Evolutionary conservation across 2,329 filamentous ascomycete genomes (phyloP), one percentile per base, ranked within the genome.

Genomic region (Fusarium siculi): DNA sequence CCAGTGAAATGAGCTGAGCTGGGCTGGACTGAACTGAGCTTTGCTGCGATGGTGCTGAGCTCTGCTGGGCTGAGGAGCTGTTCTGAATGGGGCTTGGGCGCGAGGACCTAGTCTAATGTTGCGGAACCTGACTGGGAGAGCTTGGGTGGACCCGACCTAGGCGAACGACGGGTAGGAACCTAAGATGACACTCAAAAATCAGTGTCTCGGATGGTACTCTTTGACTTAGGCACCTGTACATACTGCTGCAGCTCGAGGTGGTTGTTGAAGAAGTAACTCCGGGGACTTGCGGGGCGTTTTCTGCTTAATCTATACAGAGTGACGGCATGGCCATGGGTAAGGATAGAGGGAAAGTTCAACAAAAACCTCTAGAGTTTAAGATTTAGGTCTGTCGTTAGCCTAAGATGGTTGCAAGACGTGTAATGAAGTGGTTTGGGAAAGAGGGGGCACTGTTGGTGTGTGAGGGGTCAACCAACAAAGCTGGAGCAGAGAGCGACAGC

Each of bases 1-100:
- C 57, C 70, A 66, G 73, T 74, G 74, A 75, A 77, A 78, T 77
- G 76, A 75, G 68, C 72, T 76, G 76, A 73, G 72, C 70, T 75
- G 70, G 62, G 49, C 64, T 72, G 65, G 63, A 63, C 63, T 68
- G 71, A 59, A 66, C 63, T 68, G 71, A 73, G 74, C 63, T 66
- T 68, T 42, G 32, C 30, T 66, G 30, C 32, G 50, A 42, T 49
- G 36, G 40, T 67, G 54, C 66, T 73, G 55, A 73, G 57, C 57
- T 73, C 60, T 73, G 44, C 61, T 70, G 59, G 65, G 68, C 75
- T 74, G 44, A 63, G 58, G 65, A 67, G 72, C 64, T 66, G 71
- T 55, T 60, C 63, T 75, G 59, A 61, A 66, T 70, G 71, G 52
- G 73, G 66, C 64, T 72, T 71, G 73, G 72, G 57, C 66, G 63